Evolutionary conservation across 164 flowering plant species (phyloP), one percentile per base, ranked within the genome.

Genomic region (Vitis riparia): DNA sequence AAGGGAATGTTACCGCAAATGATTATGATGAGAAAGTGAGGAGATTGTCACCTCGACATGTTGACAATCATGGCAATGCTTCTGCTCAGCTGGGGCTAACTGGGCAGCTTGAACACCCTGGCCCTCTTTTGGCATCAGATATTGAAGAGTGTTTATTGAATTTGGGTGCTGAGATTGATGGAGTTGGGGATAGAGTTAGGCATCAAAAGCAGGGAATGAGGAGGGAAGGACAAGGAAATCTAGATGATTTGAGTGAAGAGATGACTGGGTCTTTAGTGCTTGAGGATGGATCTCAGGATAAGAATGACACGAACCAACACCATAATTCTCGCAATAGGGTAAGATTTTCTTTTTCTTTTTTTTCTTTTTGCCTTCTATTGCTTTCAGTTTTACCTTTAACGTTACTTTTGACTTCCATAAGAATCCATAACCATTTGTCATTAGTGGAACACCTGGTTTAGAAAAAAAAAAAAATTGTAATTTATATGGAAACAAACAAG

Each of bases 71-170:
- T 8, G 71, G 69, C 32, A 44, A 70, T 62, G 61, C 23, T 15
- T 62, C 70, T 1, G 37, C 13, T 17, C 66, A 58, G 11, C 9
- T 72, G 4, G 78, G 84, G 61, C 81, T 23, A 23, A 1, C 27
- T 61, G 64, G 57, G 55, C 96, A 88, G 87, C 80, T 87, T 78
- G 94, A 88, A 72, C 83, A 48, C 17, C 97, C 88, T 16, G 89
- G 88, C 17, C 85, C 78, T 0, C 83, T 68, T 55, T 70, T 80
- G 11, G 87, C 76, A 0, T 67, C 72, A 5, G 90, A 84, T 67
- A 66, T 81, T 56, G 90, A 86, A 71, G 87, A 85, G 66, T 74
- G 88, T 53, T 17, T 81, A 62, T 32, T 55, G 52, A 63, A 71
- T 11, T 69, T 77, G 73, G 87, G 81, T 51, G 63, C 65, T 55